Percentiles rank a stretch among this genome's conserved stretches.
These are phyloP conservation scores for Colletotrichum tanaceti DNA, from an alignment of 2,329 filamentous ascomycete genomes.

Conservation along the genomic window DNA sequence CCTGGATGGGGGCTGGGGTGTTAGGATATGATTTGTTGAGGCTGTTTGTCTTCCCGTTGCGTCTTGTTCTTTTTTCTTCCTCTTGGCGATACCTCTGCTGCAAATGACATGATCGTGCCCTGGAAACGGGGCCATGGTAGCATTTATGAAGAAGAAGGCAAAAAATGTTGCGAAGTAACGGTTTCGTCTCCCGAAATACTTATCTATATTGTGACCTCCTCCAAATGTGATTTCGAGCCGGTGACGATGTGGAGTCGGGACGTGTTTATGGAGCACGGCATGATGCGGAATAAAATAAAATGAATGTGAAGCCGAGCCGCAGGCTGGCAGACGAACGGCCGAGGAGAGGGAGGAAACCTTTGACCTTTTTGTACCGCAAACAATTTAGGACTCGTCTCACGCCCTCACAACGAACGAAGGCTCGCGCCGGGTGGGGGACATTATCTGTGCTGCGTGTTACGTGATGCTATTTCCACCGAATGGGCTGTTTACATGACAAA, in stretches of 20 bases:
- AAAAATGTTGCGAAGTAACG: slow-evolving; percentile 1
- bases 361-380: too few species aligned
- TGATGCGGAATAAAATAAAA: too few species aligned
- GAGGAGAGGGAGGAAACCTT: too few species aligned
- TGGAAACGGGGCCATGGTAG: neutral
- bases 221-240: neutral
- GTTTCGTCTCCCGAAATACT: neutral
- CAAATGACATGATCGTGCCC: slow-evolving; percentile 10
- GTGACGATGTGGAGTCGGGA: neutral
- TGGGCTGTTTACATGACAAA: slow-evolving; percentile 41
- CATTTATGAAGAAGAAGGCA: too few species aligned
- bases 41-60: neutral
- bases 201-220: too few species aligned
- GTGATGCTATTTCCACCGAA: slow-evolving; percentile 37
- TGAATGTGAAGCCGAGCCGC: too few species aligned
- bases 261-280: too few species aligned
- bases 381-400: neutral
- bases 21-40: slow-evolving; percentile 7
- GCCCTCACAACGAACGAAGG: neutral
- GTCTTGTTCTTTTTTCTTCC: slow-evolving; percentile 17
- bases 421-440: neutral
- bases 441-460: slow-evolving; percentile 36
- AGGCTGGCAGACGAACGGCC: too few species aligned
- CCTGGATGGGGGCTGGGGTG: neutral
- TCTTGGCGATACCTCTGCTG: slow-evolving; percentile 36